Evolutionary conservation across 352 stramenopile genomes (phyloP).

Genomic region (Pythium brachiatum): DNA sequence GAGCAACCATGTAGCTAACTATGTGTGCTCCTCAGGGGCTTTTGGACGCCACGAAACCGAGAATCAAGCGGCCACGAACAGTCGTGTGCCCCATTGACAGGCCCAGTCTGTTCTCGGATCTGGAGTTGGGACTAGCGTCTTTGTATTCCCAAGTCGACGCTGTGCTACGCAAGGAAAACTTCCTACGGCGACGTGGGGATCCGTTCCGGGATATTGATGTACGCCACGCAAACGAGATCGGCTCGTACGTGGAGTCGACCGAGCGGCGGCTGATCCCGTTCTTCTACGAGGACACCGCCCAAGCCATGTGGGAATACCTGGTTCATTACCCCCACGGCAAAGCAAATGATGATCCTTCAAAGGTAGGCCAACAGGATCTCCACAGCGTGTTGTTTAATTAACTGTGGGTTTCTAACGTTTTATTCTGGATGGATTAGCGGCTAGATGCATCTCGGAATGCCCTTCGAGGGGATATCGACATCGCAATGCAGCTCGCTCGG

Average conservation of each 20-base stretch:
- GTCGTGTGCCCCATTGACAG: not conserved
- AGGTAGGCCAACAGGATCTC: not conserved
- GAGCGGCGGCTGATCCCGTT: constrained; percentile 20
- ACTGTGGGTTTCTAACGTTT: not conserved
- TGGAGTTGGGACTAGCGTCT: constrained; percentile 9
- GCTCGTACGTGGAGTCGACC: constrained; percentile 14
- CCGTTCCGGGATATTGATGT: constrained; percentile 14
- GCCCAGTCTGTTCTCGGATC: not conserved
- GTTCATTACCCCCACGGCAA: constrained; percentile 1
- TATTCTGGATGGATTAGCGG: not conserved
- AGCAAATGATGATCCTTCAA: not conserved
- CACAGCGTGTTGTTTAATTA: not conserved
- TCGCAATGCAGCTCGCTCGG: constrained; percentile 12
- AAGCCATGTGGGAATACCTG: constrained; percentile 16
- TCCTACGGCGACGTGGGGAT: not conserved
- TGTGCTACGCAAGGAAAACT: constrained; percentile 15
- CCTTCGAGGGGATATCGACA: not conserved
- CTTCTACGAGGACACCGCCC: not conserved
- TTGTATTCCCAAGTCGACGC: constrained; percentile 18
- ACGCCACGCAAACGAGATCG: not conserved
- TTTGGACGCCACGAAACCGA: not conserved
- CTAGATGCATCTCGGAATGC: not conserved
- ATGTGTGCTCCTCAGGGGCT: no score
- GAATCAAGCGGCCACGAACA: constrained; percentile 2
- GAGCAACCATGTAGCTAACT: no score